Percentiles rank a stretch among this genome's conserved stretches.
Conservation (phyloP, 805 yeast species). For the Blastobotrys robertii region DNA sequence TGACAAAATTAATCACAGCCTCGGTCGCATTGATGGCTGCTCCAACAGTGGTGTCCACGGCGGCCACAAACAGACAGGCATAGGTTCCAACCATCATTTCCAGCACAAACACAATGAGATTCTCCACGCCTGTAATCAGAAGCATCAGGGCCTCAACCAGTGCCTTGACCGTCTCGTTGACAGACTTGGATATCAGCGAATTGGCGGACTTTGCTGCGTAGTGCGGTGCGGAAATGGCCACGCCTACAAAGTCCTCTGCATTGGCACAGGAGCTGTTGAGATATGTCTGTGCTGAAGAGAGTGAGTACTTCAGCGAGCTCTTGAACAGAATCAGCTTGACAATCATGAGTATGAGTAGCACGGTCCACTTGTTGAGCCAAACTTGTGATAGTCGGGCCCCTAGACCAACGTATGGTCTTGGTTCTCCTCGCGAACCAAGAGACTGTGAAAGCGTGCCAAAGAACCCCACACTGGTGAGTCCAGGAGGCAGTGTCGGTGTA, state of each 20-base stretch:
- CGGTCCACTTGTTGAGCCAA: slow-evolving; percentile 49
- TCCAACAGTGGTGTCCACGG: slow-evolving; percentile 61
- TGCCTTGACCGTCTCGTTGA: slow-evolving; percentile 41
- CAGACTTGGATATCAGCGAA: slow-evolving; percentile 35
- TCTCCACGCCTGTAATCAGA: slow-evolving; percentile 47
- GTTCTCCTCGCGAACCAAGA: not conserved
- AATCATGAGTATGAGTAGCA: slow-evolving; percentile 44
- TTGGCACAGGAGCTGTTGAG: slow-evolving; percentile 38
- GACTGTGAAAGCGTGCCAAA: too few species aligned
- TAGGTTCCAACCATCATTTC: slow-evolving; percentile 79
- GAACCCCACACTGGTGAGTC: too few species aligned
- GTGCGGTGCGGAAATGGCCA: slow-evolving; percentile 41
- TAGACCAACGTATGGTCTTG: slow-evolving; percentile 12
- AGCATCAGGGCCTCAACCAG: slow-evolving; percentile 36
- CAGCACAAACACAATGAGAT: slow-evolving; percentile 51
- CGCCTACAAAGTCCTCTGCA: slow-evolving; percentile 32
- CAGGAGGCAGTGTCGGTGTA: too few species aligned
- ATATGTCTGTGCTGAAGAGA: slow-evolving; percentile 32
- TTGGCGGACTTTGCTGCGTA: slow-evolving; percentile 49
- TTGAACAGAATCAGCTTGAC: slow-evolving; percentile 54
- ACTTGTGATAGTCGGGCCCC: slow-evolving; percentile 27
- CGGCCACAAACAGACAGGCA: slow-evolving; percentile 68
- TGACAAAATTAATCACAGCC: slow-evolving; percentile 47
- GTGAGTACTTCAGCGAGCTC: slow-evolving; percentile 34
- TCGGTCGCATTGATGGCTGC: slow-evolving; percentile 69